Conservation (phyloP, 768 basidiomycete genomes). For the Clitopilus passeckerianus region DNA sequence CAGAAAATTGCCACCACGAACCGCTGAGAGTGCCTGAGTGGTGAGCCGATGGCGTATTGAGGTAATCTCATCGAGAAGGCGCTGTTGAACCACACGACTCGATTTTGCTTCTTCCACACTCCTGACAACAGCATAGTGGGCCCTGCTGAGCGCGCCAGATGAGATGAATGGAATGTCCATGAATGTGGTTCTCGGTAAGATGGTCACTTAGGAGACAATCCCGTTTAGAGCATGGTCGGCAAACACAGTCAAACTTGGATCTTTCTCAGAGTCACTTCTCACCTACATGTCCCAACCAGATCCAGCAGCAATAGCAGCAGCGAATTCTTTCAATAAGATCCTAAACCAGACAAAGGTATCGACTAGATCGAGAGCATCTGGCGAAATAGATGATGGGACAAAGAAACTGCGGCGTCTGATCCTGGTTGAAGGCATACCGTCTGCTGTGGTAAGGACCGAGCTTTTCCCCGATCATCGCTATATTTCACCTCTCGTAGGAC, state of each 20-base stretch:
- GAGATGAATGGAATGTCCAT: constrained; percentile 78
- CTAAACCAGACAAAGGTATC: constrained; percentile 63
- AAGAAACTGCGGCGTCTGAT: constrained; percentile 86
- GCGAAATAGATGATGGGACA: constrained; percentile 70
- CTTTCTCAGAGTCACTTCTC: not conserved
- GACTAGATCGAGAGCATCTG: constrained; percentile 58
- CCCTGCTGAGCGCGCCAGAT: constrained; percentile 72
- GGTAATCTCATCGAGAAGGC: constrained; percentile 56
- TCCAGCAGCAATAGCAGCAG: constrained; percentile 30
- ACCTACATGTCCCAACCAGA: constrained; percentile 11
- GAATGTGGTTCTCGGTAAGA: not conserved
- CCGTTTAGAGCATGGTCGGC: constrained; percentile 2
- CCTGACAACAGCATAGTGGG: constrained; percentile 72
- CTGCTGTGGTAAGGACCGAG: constrained; percentile 50
- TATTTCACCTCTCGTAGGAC: constrained; percentile 35
- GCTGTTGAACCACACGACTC: constrained; percentile 53
- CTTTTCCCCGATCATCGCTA: not conserved
- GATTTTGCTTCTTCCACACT: constrained; percentile 63
- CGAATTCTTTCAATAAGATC: constrained; percentile 79
- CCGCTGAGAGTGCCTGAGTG: constrained; percentile 44
- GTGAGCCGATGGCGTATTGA: constrained; percentile 48
- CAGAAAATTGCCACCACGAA: constrained; percentile 28
- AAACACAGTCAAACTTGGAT: constrained; percentile 8
- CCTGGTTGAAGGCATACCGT: constrained; percentile 87
- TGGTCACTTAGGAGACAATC: not conserved